phyloP scores from a whole-genome alignment of 2,329 filamentous ascomycete genomes.

The Albifimbria verrucaria region DNA sequence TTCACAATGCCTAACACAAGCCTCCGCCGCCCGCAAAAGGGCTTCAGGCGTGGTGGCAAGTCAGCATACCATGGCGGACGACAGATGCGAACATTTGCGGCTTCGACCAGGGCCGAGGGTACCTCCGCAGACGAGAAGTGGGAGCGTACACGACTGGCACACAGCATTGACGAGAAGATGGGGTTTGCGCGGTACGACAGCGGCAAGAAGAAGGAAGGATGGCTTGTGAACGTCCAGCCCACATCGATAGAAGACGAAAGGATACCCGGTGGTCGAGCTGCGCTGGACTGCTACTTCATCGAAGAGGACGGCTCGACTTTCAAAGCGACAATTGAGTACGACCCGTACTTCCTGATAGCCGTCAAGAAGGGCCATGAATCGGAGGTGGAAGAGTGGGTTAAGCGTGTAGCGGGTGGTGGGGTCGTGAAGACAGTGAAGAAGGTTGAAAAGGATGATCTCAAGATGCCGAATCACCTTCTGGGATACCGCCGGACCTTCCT shows the following conservation, averaged over 20 bases:
- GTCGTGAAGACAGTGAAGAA: constrained; percentile 74
- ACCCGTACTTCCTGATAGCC: constrained; percentile 93
- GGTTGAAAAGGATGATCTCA: constrained; percentile 88
- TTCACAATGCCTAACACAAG: constrained; percentile 57
- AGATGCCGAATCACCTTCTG: constrained; percentile 92
- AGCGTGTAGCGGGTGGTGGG: constrained; percentile 74
- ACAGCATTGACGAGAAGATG: constrained; percentile 91
- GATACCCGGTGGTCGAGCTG: constrained; percentile 78
- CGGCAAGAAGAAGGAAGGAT: constrained; percentile 77
- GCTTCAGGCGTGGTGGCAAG: constrained; percentile 67
- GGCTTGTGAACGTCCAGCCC: constrained; percentile 93
- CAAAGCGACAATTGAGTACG: constrained; percentile 94
- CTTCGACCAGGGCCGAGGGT: constrained; percentile 73
- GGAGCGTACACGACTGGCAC: constrained; percentile 77
- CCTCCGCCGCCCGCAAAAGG: constrained; percentile 59
- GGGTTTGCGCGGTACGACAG: constrained; percentile 91
- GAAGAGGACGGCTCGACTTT: constrained; percentile 85
- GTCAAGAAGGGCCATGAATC: constrained; percentile 83
- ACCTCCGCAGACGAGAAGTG: constrained; percentile 92
- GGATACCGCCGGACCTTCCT: constrained; percentile 88
- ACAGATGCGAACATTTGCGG: constrained; percentile 73
- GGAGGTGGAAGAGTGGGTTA: constrained; percentile 94
- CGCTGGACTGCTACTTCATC: constrained; percentile 96
- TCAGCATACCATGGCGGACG: constrained; percentile 66
- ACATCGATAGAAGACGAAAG: constrained; percentile 85